phyloP scores from a whole-genome alignment of 2,329 filamentous ascomycete species.

The Magnaporthiopsis rhizophila region DNA sequence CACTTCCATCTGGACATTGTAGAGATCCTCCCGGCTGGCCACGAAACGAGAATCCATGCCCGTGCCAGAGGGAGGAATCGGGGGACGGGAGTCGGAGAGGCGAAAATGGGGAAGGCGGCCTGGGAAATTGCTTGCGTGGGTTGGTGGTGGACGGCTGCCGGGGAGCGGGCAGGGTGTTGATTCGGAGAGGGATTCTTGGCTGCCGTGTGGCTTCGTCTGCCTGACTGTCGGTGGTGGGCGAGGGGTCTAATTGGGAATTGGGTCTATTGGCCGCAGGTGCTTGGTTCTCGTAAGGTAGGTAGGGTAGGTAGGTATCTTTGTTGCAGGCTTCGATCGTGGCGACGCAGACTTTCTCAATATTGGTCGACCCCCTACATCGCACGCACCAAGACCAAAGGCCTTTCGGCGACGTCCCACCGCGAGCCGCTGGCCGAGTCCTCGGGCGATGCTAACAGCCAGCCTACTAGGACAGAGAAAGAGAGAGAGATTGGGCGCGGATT shows the following conservation, averaged over 20 bases:
- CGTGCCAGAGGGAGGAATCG: slow-evolving; percentile 13
- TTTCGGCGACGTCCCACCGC: slow-evolving; percentile 15
- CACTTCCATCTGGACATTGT: slow-evolving; percentile 62
- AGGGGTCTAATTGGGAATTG: neutral
- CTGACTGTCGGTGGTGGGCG: neutral
- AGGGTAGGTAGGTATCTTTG: neutral
- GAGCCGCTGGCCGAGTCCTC: neutral
- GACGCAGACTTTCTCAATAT: neutral
- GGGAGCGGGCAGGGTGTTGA: neutral
- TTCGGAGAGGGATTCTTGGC: neutral
- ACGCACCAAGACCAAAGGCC: slow-evolving; percentile 25
- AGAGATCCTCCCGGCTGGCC: slow-evolving; percentile 55
- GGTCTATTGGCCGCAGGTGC: neutral
- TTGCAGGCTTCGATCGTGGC: neutral
- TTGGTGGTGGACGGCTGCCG: neutral
- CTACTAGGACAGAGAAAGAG: neutral
- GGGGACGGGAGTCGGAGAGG: neutral
- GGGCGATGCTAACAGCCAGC: neutral
- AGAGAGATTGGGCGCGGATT: neutral
- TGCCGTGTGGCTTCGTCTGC: neutral
- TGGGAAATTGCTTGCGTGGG: neutral
- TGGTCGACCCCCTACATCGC: slow-evolving; percentile 36
- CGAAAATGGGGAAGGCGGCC: neutral
- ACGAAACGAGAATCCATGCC: slow-evolving; percentile 59
- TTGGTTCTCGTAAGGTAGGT: neutral